Base-by-base conservation (phyloP, 163 green algal genomes). In the Scenedesmus sp. region DNA sequence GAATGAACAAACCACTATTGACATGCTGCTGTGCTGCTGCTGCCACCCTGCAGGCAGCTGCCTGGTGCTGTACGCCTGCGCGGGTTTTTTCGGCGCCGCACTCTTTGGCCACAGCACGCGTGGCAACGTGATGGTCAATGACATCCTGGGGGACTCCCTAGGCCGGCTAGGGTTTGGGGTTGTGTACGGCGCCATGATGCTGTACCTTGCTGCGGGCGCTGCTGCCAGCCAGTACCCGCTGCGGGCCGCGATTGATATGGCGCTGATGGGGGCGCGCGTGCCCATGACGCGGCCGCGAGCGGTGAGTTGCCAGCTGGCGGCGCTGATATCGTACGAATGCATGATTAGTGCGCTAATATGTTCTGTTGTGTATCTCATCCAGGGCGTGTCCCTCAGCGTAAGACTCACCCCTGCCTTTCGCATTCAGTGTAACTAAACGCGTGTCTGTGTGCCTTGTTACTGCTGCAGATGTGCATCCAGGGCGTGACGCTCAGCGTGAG, bases 401-500 rank as follows among this genome's bases (percentile, higher is more conserved):
- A 46, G 34, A 46, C 34, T 46, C 34, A 46, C 34, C 34, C 34
- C 34, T 46, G 34, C 34, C 34, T 46, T 46, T 46, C 34, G 34
- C 34, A 46, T 46, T 46, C 34, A 46, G 34, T 46, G 34, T 46
- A 46, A 46, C 34, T 46, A 46, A 46, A 46, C 34, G 34, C 1
- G 59, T 64, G 59, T 64, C 18, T 26, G 66, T 26, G 15, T 15
- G 8, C 10, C 62, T 20, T 73, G 54, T 83, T 52, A 5, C 57
- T 10, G 12, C 66, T 77, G 62, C 88, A 97, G 56, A 81, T 94
- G 15, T 23, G 26, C n/a, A 93, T 96, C 55, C 96, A 95, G 12
- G 76, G 59, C 5, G 85, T 60, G 59, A 94, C 92, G 4, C 81
- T 97, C 16, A 20, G 79, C 6, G 82, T 76, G 77, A 89, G 83